Evolutionary conservation across 2,329 filamentous ascomycete species (phyloP).

Genomic region (Pseudocercospora musae): DNA sequence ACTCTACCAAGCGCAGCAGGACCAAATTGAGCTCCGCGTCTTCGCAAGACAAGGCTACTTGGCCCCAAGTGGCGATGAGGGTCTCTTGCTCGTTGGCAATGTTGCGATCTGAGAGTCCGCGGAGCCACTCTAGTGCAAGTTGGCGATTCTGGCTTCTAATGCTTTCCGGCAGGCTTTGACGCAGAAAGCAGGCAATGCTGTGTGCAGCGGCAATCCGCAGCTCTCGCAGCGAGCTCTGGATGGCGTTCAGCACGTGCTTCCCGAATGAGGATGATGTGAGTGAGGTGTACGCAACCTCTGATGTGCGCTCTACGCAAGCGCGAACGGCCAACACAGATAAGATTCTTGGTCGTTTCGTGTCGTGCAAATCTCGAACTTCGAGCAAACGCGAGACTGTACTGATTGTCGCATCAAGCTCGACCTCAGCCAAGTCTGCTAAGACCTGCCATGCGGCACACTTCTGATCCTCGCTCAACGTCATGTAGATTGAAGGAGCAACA

Average conservation of each 20-base stretch:
- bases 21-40: conserved; percentile 86
- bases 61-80: conserved; percentile 80
- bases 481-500: conserved; percentile 21
- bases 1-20: conserved; percentile 78
- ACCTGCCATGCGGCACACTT: conserved; percentile 27
- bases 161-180: conserved; percentile 45
- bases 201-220: conserved; percentile 76
- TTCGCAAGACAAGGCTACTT: conserved; percentile 69
- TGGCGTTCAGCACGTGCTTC: conserved; percentile 75
- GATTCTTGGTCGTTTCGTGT: conserved; percentile 61
- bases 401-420: conserved; percentile 12
- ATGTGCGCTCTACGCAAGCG: conserved; percentile 65
- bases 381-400: conserved; percentile 28
- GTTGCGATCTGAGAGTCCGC: conserved; percentile 67
- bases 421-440: conserved; percentile 22
- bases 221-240: conserved; percentile 82
- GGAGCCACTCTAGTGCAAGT: conserved; percentile 67
- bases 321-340: conserved; percentile 69
- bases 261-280: conserved; percentile 57
- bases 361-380: conserved; percentile 40
- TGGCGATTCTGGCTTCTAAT: conserved; percentile 63
- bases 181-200: conserved; percentile 57
- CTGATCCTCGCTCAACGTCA: conserved; percentile 18
- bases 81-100: conserved; percentile 72
- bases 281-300: conserved; percentile 6